Conservation (phyloP, 306 rosid species). For the Abrus pulchellus region DNA sequence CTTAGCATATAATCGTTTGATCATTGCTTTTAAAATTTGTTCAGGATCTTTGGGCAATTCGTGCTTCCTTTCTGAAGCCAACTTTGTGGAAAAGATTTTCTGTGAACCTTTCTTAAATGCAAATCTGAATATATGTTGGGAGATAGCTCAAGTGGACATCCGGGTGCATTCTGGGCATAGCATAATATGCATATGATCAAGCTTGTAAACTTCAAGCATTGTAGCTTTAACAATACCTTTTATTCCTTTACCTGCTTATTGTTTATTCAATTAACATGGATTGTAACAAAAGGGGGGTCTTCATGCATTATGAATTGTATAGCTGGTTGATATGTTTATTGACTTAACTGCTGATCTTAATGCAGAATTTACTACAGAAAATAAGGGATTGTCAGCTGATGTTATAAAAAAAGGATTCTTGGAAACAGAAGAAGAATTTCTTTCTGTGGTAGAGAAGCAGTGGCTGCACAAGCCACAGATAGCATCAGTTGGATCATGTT, state of each 20-base stretch:
- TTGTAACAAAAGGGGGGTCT: neutral
- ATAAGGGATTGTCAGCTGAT: constrained; percentile 81
- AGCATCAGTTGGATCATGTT: constrained; percentile 98
- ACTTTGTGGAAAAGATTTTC: neutral
- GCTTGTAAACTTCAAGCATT: neutral
- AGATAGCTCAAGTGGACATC: neutral
- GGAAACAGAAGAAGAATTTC: constrained; percentile 92
- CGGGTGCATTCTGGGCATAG: neutral
- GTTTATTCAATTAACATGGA: constrained; percentile 23
- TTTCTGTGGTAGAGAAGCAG: constrained; percentile 76
- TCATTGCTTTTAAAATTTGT: too few relatives aligned
- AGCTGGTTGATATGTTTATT: constrained; percentile 47
- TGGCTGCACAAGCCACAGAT: constrained; percentile 80
- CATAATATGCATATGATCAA: neutral
- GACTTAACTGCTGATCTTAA: constrained; percentile 62
- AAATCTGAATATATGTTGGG: neutral
- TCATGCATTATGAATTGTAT: constrained; percentile 7
- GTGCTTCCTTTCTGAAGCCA: too few relatives aligned
- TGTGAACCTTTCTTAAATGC: neutral
- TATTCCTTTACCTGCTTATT: neutral
- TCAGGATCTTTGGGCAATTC: too few relatives aligned
- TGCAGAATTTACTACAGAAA: constrained; percentile 85
- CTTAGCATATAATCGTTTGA: too few relatives aligned
- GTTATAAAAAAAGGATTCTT: constrained; percentile 84
- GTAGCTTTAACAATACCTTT: neutral